phyloP scores from a whole-genome alignment of 2,329 filamentous ascomycete genomes.

The Calonectria pteridis region DNA sequence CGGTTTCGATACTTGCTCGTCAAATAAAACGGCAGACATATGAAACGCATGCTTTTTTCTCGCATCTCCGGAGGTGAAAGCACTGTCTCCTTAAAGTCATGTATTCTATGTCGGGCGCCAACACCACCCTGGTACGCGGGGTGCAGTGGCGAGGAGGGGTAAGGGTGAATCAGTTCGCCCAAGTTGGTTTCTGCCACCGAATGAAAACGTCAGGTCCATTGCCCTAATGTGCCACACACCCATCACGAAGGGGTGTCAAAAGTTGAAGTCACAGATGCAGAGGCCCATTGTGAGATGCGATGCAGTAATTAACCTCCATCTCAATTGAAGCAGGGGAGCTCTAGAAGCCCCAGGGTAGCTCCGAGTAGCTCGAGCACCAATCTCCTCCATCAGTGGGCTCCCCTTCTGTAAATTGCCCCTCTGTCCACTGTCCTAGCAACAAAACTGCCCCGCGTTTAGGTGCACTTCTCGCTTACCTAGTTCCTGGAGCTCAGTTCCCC shows the following conservation, averaged over 20 bases:
- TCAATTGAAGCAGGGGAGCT: conserved; percentile 1
- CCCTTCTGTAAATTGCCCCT: conserved; percentile 21
- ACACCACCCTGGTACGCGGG: conserved; percentile 22
- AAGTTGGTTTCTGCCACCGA: background rate
- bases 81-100: background rate
- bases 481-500: conserved; percentile 42
- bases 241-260: background rate
- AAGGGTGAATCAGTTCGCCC: conserved; percentile 25
- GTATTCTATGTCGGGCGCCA: background rate
- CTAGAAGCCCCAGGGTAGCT: background rate
- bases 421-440: conserved; percentile 2
- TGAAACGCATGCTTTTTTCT: background rate
- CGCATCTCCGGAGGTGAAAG: background rate
- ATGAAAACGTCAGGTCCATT: conserved; percentile 16
- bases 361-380: conserved; percentile 13
- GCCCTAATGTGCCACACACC: conserved; percentile 23
- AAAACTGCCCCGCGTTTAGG: conserved; percentile 42
- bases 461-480: conserved; percentile 15
- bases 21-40: background rate
- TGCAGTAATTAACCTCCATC: background rate
- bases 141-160: conserved; percentile 19
- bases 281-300: background rate
- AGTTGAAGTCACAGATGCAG: background rate
- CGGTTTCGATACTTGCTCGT: background rate
- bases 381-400: conserved; percentile 24